Conservation (phyloP, 805 yeast species). For the Candida ovalis region DNA sequence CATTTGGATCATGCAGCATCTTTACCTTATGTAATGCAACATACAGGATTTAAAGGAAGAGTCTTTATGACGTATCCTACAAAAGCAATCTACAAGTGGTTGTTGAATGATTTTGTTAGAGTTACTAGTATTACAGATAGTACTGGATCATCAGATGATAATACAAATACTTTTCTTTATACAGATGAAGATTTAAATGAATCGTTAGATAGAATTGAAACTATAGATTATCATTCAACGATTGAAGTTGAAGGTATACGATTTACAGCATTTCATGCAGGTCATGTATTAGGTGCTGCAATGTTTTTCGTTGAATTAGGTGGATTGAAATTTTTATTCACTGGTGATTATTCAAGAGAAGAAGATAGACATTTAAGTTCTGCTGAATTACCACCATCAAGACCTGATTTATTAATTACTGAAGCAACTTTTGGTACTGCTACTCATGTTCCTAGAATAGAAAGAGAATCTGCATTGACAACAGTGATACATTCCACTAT, state of each 20-base stretch:
- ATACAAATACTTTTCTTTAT: slow-evolving; percentile 48
- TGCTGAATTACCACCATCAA: slow-evolving; percentile 86
- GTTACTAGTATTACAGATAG: slow-evolving; percentile 64
- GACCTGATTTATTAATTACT: slow-evolving; percentile 87
- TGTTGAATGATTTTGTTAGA: slow-evolving; percentile 87
- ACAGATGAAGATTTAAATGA: slow-evolving; percentile 86
- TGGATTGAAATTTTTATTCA: slow-evolving; percentile 80
- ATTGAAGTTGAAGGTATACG: slow-evolving; percentile 90
- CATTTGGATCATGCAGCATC: slow-evolving; percentile 99
- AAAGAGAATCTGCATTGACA: slow-evolving; percentile 79
- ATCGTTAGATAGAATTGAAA: slow-evolving; percentile 87
- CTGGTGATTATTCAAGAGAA: slow-evolving; percentile 97
- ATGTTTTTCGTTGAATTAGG: slow-evolving; percentile 96
- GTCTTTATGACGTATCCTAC: slow-evolving; percentile 99
- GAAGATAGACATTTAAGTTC: slow-evolving; percentile 91
- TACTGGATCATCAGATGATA: slow-evolving; percentile 40
- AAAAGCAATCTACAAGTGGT: slow-evolving; percentile 95
- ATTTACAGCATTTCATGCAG: slow-evolving; percentile 98
- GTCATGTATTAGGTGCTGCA: slow-evolving; percentile 99
- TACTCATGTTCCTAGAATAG: slow-evolving; percentile 85
- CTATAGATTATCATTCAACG: slow-evolving; percentile 94
- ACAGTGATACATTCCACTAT: slow-evolving; percentile 80
- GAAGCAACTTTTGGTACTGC: slow-evolving; percentile 99
- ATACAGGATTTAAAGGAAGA: slow-evolving; percentile 89
- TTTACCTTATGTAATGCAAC: slow-evolving; percentile 96